phyloP scores from a whole-genome alignment of 805 yeast genomes.

The Saturnispora saitoi region DNA sequence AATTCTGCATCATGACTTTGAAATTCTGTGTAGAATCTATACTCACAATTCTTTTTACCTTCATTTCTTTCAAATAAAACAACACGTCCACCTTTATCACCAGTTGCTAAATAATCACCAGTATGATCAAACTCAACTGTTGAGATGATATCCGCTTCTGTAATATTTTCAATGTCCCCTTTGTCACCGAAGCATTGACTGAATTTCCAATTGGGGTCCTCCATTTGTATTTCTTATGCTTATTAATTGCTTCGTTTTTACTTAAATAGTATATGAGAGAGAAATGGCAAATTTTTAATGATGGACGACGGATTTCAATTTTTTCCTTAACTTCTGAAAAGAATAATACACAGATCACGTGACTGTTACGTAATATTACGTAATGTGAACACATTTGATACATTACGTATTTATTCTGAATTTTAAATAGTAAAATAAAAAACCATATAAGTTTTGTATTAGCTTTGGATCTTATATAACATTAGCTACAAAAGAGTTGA shows the following conservation, averaged over 20 bases:
- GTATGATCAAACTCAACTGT: conserved; percentile 94
- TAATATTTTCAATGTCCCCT: conserved; percentile 89
- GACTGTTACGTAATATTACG: neutral
- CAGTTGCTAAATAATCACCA: conserved; percentile 94
- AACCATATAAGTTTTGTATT: neutral
- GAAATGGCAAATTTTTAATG: neutral
- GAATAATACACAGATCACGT: too few species aligned
- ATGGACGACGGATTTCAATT: neutral
- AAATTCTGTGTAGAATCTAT: conserved; percentile 91
- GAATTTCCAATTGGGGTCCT: conserved; percentile 59
- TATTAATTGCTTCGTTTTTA: neutral
- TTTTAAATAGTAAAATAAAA: neutral
- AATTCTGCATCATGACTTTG: conserved; percentile 98
- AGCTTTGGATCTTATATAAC: conserved; percentile 3
- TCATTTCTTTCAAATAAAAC: conserved; percentile 89
- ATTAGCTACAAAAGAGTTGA: conserved; percentile 1
- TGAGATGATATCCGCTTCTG: conserved; percentile 95
- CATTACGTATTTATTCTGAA: neutral
- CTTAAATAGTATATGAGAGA: neutral
- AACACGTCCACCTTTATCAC: conserved; percentile 97
- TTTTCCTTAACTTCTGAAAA: too few species aligned
- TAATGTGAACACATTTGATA: neutral
- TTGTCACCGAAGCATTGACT: conserved; percentile 98
- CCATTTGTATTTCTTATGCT: conserved; percentile 13
- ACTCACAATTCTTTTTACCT: conserved; percentile 74